Percentiles rank a stretch among this genome's conserved stretches.
Conservation (phyloP, 345 rosid genomes). For the Acer campestre region DNA sequence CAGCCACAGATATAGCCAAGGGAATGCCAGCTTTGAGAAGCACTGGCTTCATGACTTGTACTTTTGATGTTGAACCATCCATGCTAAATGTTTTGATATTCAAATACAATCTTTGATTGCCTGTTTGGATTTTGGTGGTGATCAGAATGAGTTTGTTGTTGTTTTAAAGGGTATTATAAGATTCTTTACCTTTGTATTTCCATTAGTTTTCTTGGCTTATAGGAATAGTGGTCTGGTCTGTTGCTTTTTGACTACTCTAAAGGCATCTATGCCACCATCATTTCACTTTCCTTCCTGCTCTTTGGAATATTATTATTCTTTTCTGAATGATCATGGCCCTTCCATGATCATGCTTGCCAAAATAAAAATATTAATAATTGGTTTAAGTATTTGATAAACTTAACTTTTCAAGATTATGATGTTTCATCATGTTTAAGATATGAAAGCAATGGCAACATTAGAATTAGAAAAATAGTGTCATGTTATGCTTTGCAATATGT, state of each 20-base stretch:
- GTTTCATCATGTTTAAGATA: neutral
- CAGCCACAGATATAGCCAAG: conserved; percentile 62
- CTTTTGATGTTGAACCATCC: conserved; percentile 47
- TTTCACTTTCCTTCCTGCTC: conserved; percentile 11
- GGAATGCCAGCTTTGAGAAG: conserved; percentile 68
- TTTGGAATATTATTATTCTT: conserved; percentile 34
- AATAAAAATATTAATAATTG: neutral
- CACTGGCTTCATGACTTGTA: conserved; percentile 51
- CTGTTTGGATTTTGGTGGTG: conserved; percentile 18
- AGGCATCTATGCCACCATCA: conserved; percentile 12
- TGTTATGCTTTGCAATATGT: neutral
- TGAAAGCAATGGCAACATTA: neutral
- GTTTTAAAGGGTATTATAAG: conserved; percentile 27
- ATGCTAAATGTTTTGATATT: conserved; percentile 9
- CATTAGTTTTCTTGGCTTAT: conserved; percentile 36
- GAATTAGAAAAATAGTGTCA: neutral
- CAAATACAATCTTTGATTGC: conserved; percentile 8
- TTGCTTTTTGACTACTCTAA: conserved; percentile 51
- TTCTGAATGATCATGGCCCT: neutral
- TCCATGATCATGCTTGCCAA: neutral
- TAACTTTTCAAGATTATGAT: neutral
- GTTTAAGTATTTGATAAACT: neutral
- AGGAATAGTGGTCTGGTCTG: conserved; percentile 26
- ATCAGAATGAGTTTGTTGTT: neutral
- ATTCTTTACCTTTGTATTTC: conserved; percentile 39